phyloP scores from a whole-genome alignment of 2,329 filamentous ascomycete species.

The Penicillium sp. region DNA sequence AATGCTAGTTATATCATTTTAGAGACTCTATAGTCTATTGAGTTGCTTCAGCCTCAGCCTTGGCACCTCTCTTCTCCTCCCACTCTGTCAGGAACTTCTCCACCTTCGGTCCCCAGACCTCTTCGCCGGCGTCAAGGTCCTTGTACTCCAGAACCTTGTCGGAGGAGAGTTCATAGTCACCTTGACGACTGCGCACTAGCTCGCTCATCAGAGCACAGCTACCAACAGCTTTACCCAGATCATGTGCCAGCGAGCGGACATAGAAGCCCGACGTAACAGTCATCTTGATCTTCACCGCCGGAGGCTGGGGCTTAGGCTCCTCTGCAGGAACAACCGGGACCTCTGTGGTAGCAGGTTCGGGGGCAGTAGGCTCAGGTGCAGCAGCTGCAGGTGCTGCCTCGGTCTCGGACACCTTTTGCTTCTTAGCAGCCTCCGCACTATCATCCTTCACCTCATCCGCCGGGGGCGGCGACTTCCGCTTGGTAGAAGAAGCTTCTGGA shows the following conservation, averaged over 20 bases:
- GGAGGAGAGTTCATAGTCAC: conserved; percentile 69
- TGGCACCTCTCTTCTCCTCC: conserved; percentile 42
- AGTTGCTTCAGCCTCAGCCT: conserved; percentile 8
- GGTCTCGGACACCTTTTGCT: conserved; percentile 33
- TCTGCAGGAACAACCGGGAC: conserved; percentile 16
- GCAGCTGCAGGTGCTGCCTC: conserved; percentile 16
- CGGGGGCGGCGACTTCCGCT: conserved; percentile 38
- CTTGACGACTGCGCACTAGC: conserved; percentile 76
- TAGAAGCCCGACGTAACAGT: conserved; percentile 96
- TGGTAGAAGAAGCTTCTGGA: conserved; percentile 23
- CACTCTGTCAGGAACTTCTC: conserved; percentile 55
- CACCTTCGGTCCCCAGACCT: conserved; percentile 78
- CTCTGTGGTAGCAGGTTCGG: conserved; percentile 15
- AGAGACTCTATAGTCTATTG: neutral
- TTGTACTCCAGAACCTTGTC: conserved; percentile 74
- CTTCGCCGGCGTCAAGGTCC: conserved; percentile 72
- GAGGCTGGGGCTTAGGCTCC: conserved; percentile 42
- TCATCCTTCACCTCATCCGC: conserved; percentile 22
- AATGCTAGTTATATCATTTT: neutral
- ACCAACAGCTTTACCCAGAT: conserved; percentile 76
- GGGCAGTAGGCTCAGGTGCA: conserved; percentile 10
- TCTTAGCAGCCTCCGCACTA: conserved; percentile 27
- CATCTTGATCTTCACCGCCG: conserved; percentile 81
- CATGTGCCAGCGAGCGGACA: conserved; percentile 88
- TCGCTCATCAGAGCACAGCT: conserved; percentile 85